Conservation (phyloP, 2,329 filamentous ascomycete genomes). For the Cylindrodendrum hubeiense region DNA sequence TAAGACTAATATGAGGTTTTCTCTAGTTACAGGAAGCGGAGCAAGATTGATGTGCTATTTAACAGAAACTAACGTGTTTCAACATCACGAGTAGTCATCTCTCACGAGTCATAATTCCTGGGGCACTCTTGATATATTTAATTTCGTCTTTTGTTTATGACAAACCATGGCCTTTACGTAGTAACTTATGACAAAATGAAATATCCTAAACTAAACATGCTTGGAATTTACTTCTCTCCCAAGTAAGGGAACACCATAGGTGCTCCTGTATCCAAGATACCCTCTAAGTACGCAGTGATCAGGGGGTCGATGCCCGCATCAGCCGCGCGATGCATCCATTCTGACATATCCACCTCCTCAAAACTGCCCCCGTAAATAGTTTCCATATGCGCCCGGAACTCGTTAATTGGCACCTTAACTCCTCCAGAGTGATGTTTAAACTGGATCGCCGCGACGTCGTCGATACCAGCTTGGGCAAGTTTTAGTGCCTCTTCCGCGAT, state of each 20-base stretch:
- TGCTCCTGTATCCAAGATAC: constrained; percentile 22
- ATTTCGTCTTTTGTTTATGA: neutral
- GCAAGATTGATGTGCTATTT: too few species aligned
- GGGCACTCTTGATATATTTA: too few species aligned
- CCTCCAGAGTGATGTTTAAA: constrained; percentile 30
- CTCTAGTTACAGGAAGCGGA: too few species aligned
- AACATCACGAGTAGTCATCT: too few species aligned
- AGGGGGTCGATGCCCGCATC: constrained; percentile 31
- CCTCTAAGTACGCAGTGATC: constrained; percentile 33
- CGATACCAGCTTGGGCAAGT: neutral
- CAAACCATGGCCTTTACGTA: neutral
- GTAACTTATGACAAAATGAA: neutral
- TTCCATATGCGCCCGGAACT: constrained; percentile 30
- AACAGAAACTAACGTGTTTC: too few species aligned
- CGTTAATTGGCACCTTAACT: constrained; percentile 22
- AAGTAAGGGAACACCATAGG: constrained; percentile 30
- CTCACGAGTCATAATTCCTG: too few species aligned
- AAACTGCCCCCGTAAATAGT: constrained; percentile 21
- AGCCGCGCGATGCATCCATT: constrained; percentile 21
- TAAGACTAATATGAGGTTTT: too few species aligned
- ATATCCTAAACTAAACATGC: neutral
- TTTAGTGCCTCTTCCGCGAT: constrained; percentile 8
- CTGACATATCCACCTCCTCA: constrained; percentile 21
- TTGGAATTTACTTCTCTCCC: constrained; percentile 11
- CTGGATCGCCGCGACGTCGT: neutral